Conservation (phyloP, 1,139 yeast genomes). For the Yamadazyma taylorii region DNA sequence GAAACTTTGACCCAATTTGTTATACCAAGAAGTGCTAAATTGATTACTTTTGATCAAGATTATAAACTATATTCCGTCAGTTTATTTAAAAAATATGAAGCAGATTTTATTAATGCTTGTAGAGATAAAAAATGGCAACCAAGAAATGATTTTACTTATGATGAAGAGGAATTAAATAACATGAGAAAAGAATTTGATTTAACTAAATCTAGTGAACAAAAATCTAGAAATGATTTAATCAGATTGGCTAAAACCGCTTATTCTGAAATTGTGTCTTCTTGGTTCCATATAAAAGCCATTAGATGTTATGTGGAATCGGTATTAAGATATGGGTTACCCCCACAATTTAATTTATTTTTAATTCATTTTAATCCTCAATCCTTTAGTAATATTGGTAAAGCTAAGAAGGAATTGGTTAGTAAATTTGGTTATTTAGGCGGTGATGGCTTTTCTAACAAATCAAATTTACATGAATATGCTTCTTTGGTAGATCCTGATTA, state of each 20-base stretch:
- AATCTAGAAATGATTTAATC: constrained; percentile 73
- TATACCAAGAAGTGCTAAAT: constrained; percentile 84
- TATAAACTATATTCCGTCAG: constrained; percentile 75
- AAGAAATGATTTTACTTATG: constrained; percentile 81
- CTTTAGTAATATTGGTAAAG: constrained; percentile 49
- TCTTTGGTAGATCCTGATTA: constrained; percentile 91
- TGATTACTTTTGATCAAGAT: constrained; percentile 71
- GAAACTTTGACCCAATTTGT: constrained; percentile 80
- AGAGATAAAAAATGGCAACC: constrained; percentile 92
- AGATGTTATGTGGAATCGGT: constrained; percentile 64
- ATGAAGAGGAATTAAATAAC: constrained; percentile 71
- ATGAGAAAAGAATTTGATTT: constrained; percentile 76
- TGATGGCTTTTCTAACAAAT: constrained; percentile 69
- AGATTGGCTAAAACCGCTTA: constrained; percentile 87
- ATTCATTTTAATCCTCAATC: constrained; percentile 44
- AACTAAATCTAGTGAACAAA: constrained; percentile 72
- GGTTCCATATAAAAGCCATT: constrained; percentile 81
- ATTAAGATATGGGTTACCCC: constrained; percentile 94
- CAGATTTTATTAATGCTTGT: constrained; percentile 66
- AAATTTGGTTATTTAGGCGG: constrained; percentile 92
- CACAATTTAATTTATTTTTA: constrained; percentile 73
- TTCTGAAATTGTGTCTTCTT: constrained; percentile 76
- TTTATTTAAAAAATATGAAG: constrained; percentile 75
- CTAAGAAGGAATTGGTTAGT: constrained; percentile 65
- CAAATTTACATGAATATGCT: constrained; percentile 80